phyloP scores from a whole-genome alignment of 1,139 yeast species.

The Geotrichum macrosporum region DNA sequence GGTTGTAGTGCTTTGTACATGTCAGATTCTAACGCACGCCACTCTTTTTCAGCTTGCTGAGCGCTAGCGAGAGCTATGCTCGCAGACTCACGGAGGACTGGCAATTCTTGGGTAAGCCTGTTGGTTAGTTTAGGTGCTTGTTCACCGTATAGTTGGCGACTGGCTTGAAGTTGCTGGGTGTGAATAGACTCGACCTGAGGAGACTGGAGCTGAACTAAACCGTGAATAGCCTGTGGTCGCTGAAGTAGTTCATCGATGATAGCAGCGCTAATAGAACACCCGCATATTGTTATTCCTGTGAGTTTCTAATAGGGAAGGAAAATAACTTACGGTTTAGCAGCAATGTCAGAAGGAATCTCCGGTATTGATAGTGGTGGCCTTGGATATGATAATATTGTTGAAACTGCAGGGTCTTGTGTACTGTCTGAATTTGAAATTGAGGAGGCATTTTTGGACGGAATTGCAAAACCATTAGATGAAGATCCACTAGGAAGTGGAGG shows the following conservation, averaged over 20 bases:
- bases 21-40: constrained; percentile 38
- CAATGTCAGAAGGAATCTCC: constrained; percentile 13
- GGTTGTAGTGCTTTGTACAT: constrained; percentile 43
- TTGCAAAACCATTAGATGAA: not conserved
- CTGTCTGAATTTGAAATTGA: not conserved
- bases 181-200: constrained; percentile 4
- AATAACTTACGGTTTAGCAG: constrained; percentile 8
- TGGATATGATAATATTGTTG: not conserved
- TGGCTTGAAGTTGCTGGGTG: constrained; percentile 2
- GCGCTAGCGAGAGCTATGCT: constrained; percentile 12
- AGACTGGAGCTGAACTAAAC: constrained; percentile 9
- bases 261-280: not conserved
- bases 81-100: constrained; percentile 17
- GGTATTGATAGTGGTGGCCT: constrained; percentile 5
- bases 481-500: constrained; percentile 6
- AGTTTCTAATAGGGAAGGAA: no score
- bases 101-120: constrained; percentile 5
- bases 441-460: not conserved
- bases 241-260: constrained; percentile 10
- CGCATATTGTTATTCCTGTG: no score
- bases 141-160: not conserved
- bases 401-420: not conserved
- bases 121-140: not conserved
- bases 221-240: constrained; percentile 18
- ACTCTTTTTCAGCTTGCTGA: constrained; percentile 22